Evolutionary conservation across 1,139 yeast genomes (phyloP).

Genomic region (Protomyces lactucae-debilis): DNA sequence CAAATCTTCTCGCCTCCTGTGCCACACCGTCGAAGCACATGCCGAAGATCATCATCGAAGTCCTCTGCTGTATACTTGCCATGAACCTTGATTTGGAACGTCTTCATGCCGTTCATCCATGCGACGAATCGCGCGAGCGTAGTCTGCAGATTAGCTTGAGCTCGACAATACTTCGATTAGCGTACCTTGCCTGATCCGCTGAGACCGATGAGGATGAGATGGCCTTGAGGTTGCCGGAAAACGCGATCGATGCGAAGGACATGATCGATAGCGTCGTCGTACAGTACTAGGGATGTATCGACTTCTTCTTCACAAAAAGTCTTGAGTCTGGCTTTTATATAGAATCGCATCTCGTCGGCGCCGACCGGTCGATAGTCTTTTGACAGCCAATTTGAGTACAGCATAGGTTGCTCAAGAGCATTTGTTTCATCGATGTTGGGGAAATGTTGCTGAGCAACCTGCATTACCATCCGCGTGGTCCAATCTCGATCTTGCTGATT

Average conservation of each 20-base stretch:
- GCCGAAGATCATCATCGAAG: constrained; percentile 62
- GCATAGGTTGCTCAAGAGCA: constrained; percentile 49
- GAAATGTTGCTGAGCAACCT: constrained; percentile 45
- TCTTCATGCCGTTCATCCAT: constrained; percentile 79
- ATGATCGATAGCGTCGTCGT: constrained; percentile 70
- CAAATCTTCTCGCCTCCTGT: constrained; percentile 61
- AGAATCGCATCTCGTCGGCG: constrained; percentile 48
- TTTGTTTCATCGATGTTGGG: constrained; percentile 45
- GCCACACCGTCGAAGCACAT: constrained; percentile 50
- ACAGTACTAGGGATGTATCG: constrained; percentile 58
- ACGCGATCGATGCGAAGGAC: constrained; percentile 77
- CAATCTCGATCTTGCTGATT: constrained; percentile 48
- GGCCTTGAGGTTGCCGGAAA: constrained; percentile 81
- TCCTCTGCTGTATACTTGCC: constrained; percentile 54
- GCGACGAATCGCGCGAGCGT: constrained; percentile 76
- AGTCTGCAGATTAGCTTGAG: constrained; percentile 37
- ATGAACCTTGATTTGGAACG: constrained; percentile 56
- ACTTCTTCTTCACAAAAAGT: constrained; percentile 75
- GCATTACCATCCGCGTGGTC: constrained; percentile 48
- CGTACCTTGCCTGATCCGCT: constrained; percentile 66
- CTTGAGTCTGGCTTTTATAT: constrained; percentile 59
- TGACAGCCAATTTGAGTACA: constrained; percentile 72
- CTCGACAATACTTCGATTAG: constrained; percentile 29
- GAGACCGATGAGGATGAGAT: constrained; percentile 80
- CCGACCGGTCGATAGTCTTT: constrained; percentile 57